A percentile compares a stretch with the other conserved stretches of the same genome.
phyloP scores from a whole-genome alignment of 352 stramenopile species.

The Pythium grandisporangium region DNA sequence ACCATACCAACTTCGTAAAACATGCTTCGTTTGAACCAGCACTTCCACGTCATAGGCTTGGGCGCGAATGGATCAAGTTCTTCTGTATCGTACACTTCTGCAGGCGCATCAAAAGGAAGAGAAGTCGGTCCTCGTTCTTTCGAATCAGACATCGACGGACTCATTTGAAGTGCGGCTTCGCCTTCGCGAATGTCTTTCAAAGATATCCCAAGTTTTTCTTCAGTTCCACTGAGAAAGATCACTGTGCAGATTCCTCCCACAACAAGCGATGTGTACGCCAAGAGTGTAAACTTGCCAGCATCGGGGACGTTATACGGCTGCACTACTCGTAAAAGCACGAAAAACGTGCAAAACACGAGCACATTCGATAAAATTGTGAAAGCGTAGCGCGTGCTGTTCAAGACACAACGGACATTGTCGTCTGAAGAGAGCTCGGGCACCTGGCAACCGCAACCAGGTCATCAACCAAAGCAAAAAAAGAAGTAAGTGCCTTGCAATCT shows the following conservation, averaged over 20 bases:
- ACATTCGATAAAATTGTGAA: slow-evolving; percentile 87
- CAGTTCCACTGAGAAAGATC: slow-evolving; percentile 58
- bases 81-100: slow-evolving; percentile 20
- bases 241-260: slow-evolving; percentile 54
- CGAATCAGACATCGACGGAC: slow-evolving; percentile 44
- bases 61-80: slow-evolving; percentile 15
- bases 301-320: slow-evolving; percentile 56
- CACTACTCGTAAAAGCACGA: slow-evolving; percentile 50
- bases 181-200: slow-evolving; percentile 15
- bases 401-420: slow-evolving; percentile 68
- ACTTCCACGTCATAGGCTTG: slow-evolving; percentile 57
- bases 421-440: slow-evolving; percentile 68
- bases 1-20: slow-evolving; percentile 82
- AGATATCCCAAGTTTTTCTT: slow-evolving; percentile 34
- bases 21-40: slow-evolving; percentile 70
- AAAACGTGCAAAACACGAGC: slow-evolving; percentile 73
- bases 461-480: not conserved
- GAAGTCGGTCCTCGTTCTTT: slow-evolving; percentile 27
- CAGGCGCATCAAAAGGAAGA: slow-evolving; percentile 43
- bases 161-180: slow-evolving; percentile 18
- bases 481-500: not conserved
- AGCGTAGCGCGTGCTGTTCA: slow-evolving; percentile 78
- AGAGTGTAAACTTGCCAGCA: slow-evolving; percentile 62
- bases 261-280: slow-evolving; percentile 62
- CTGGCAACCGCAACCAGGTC: slow-evolving; percentile 9